Percentiles rank a stretch among this genome's conserved stretches.
phyloP scores from a whole-genome alignment of 805 yeast species.

The Cyberlindnera misumaiensis region DNA sequence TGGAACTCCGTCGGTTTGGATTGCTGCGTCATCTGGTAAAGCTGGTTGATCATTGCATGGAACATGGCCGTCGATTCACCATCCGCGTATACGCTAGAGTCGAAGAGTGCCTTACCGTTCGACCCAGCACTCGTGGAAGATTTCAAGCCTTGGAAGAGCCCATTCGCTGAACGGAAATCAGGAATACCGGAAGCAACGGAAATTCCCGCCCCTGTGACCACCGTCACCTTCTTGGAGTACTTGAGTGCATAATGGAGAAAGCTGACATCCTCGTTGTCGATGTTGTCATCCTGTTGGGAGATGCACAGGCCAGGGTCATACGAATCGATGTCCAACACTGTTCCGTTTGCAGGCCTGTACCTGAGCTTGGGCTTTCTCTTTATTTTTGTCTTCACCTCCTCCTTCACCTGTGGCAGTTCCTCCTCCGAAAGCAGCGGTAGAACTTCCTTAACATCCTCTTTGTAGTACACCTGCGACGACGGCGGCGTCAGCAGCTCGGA shows the following conservation, averaged over 20 bases:
- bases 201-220: slow-evolving; percentile 85
- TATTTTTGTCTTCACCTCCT: slow-evolving; percentile 1
- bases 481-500: slow-evolving; percentile 20
- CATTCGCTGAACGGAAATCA: slow-evolving; percentile 73
- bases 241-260: slow-evolving; percentile 46
- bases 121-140: slow-evolving; percentile 30
- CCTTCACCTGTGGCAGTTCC: neutral
- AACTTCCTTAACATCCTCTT: neutral
- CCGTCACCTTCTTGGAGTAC: slow-evolving; percentile 52
- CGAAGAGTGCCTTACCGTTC: slow-evolving; percentile 68
- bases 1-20: slow-evolving; percentile 77
- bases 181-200: slow-evolving; percentile 92
- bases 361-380: slow-evolving; percentile 39
- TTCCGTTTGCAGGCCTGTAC: slow-evolving; percentile 40
- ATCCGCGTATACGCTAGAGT: slow-evolving; percentile 67
- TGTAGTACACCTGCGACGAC: slow-evolving; percentile 17
- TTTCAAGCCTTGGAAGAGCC: slow-evolving; percentile 56
- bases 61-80: slow-evolving; percentile 54
- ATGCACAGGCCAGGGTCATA: slow-evolving; percentile 23
- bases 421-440: neutral
- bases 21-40: slow-evolving; percentile 45
- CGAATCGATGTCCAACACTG: slow-evolving; percentile 32
- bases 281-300: slow-evolving; percentile 25
- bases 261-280: slow-evolving; percentile 35
- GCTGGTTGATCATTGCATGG: slow-evolving; percentile 64